phyloP scores from a whole-genome alignment of 108 stramenopile species.

The Nitzschia putrida region DNA sequence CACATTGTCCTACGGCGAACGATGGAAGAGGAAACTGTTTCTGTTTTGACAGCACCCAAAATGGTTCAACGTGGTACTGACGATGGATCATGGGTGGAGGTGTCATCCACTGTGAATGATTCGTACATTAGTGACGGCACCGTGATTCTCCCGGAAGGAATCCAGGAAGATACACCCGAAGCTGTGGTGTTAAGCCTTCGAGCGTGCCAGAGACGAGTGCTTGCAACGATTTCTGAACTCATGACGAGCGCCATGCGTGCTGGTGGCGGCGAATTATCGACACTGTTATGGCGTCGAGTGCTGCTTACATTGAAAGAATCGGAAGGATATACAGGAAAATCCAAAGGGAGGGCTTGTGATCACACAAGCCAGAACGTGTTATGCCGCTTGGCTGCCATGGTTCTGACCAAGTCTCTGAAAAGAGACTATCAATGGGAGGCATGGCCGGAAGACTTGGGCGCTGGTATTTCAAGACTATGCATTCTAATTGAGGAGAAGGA shows the following conservation, averaged over 20 bases:
- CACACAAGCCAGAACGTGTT: slow-evolving; percentile 36
- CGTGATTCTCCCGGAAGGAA: slow-evolving; percentile 11
- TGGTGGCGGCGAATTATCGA: slow-evolving; percentile 82
- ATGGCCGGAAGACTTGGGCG: slow-evolving; percentile 67
- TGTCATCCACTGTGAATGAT: slow-evolving; percentile 34
- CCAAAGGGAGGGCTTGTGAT: slow-evolving; percentile 3
- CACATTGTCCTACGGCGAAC: slow-evolving; percentile 11
- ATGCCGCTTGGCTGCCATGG: slow-evolving; percentile 70
- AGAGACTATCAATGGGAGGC: slow-evolving; percentile 65
- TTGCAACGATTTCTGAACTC: slow-evolving; percentile 62
- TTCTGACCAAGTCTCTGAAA: slow-evolving; percentile 63
- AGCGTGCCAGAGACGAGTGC: slow-evolving; percentile 63
- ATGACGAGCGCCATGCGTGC: slow-evolving; percentile 74
- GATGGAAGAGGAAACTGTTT: slow-evolving; percentile 7
- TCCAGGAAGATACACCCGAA: slow-evolving; percentile 11
- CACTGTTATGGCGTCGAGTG: slow-evolving; percentile 64
- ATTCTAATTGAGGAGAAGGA: slow-evolving; percentile 80
- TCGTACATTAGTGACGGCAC: slow-evolving; percentile 23
- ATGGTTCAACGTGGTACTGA: slow-evolving; percentile 39
- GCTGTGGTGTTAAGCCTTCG: slow-evolving; percentile 18
- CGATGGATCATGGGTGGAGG: slow-evolving; percentile 51
- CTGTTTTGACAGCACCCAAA: slow-evolving; percentile 22
- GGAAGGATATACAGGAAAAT: slow-evolving; percentile 14
- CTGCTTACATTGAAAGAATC: slow-evolving; percentile 43
- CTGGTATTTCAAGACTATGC: slow-evolving; percentile 70